phyloP scores from a whole-genome alignment of 495 filamentous ascomycete genomes.

The Penicillium dipodomyicola region DNA sequence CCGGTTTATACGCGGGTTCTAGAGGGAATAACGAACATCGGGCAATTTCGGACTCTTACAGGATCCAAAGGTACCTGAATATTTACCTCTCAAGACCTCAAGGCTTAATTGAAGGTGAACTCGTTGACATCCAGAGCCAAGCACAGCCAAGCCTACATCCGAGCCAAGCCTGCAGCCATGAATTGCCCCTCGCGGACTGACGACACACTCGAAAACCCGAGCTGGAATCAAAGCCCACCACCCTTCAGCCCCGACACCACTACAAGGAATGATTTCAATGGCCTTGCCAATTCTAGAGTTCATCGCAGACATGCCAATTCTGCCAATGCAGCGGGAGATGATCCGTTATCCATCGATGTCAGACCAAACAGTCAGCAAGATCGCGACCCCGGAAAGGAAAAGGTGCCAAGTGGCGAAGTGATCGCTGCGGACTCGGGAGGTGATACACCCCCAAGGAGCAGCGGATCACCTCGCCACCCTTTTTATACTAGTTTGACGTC shows the following conservation, averaged over 20 bases:
- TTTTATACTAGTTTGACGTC: constrained; percentile 25
- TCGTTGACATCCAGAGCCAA: neutral
- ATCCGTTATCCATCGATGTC: constrained; percentile 26
- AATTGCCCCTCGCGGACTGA: constrained; percentile 65
- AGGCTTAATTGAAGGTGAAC: constrained; percentile 3
- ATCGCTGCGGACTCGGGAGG: constrained; percentile 34
- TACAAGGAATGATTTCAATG: constrained; percentile 63
- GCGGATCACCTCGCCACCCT: constrained; percentile 40
- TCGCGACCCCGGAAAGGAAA: constrained; percentile 28
- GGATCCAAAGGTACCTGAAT: constrained; percentile 10
- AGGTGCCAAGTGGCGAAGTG: constrained; percentile 34
- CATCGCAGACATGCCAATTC: constrained; percentile 34
- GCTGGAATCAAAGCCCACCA: constrained; percentile 60
- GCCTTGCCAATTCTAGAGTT: constrained; percentile 44
- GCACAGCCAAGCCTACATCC: neutral
- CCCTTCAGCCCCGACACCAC: constrained; percentile 56
- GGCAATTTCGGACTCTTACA: constrained; percentile 26
- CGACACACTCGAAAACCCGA: constrained; percentile 51
- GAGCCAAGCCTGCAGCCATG: constrained; percentile 39
- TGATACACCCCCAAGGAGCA: constrained; percentile 36
- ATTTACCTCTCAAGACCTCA: constrained; percentile 8
- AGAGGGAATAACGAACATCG: constrained; percentile 14
- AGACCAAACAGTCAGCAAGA: constrained; percentile 25
- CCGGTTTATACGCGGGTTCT: neutral
- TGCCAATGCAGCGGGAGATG: constrained; percentile 24